Base-by-base conservation (phyloP, 805 yeast genomes). In the Lachancea sp. region DNA sequence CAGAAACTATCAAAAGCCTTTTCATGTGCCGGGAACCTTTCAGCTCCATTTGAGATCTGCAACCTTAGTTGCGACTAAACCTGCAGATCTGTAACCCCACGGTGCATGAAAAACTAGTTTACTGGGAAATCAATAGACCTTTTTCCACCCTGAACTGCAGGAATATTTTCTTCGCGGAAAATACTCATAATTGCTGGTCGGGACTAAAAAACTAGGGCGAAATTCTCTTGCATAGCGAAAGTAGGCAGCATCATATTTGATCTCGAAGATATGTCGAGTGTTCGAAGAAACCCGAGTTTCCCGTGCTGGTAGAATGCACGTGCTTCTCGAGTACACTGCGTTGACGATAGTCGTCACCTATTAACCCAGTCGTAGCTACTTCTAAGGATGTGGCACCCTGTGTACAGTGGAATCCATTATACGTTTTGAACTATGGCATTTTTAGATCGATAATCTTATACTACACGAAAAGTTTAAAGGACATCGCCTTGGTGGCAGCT, bases 71-170 rank as follows among this genome's bases (percentile, higher is more conserved):
- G 63, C 61, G 63, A 58, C 56, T 44, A 47, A 55, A 55, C 53
- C 57, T 45, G 52, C 41, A 45, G 49, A 45, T 54, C 54, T 36
- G 39, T 36, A 53, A 4, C 60, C 58, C 57, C 38, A 54, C 54
- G 43, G 55, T 50, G 43, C 41, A 25, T 39, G 45, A 58, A 60
- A 58, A 61, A 61, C 65, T 60, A 47, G 64, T 58, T 54, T 51
- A 38, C 38, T 58, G 66, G 64, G 38, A 61, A 28, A 61, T 29
- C 15, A 51, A 56, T 12, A 20, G 16, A 34, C 59, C 60, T 53
- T 50, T 50, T 60, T 61, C 65, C 64, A 61, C 66, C 66, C 66
- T 44, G 51, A 50, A 53, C 49, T 56, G 55, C 48, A 54, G 38
- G 39, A 34, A 28, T 29, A 24, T 34, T 34, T 34, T 16, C 32